Evolutionary conservation across 257 asterid genomes (phyloP).

Genomic region (Solanum sejunctum): DNA sequence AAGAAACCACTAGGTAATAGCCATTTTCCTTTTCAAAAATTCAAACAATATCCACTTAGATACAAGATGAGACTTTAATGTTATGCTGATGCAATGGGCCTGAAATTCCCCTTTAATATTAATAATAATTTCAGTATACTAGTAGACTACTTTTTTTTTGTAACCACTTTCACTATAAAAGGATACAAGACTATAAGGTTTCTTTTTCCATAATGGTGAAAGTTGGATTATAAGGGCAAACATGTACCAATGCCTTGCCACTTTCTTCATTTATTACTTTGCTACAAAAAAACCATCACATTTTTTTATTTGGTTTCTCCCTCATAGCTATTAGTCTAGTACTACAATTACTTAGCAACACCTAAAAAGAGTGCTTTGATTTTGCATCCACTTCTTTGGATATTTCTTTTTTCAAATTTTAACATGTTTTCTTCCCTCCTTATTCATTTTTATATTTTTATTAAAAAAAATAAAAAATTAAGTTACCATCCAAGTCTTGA

Average conservation of each 20-base stretch:
- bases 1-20: neutral
- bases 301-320: neutral
- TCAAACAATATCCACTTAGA: neutral
- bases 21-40: neutral
- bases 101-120: neutral
- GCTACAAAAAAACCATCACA: neutral
- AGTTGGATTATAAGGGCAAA: constrained; percentile 14
- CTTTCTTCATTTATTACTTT: neutral
- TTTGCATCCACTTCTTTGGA: neutral
- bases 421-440: neutral
- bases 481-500: neutral
- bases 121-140: constrained; percentile 1
- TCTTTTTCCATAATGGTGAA: constrained; percentile 4
- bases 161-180: constrained; percentile 7
- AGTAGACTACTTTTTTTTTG: neutral
- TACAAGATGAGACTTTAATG: constrained; percentile 11
- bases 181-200: constrained; percentile 10
- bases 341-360: neutral
- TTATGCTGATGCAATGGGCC: constrained; percentile 1
- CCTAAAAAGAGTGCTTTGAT: neutral
- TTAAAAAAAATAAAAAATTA: too few species aligned
- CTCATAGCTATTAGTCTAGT: neutral
- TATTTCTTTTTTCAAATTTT: neutral
- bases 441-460: neutral
- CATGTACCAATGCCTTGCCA: constrained; percentile 8